Evolutionary conservation across 768 basidiomycete species (phyloP).

Genomic region (Lyophyllum semitale): DNA sequence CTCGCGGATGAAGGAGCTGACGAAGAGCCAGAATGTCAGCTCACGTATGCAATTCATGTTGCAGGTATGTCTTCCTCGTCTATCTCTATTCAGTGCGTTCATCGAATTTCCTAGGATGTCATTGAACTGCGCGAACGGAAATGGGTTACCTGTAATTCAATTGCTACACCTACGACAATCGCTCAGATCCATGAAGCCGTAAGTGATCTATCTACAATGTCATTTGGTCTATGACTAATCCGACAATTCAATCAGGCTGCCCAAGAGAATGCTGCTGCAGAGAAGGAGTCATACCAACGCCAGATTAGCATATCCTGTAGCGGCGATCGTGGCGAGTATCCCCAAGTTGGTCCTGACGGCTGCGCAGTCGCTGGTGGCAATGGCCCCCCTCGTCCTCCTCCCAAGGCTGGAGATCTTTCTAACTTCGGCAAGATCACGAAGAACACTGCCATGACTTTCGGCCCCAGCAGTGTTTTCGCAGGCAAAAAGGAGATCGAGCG

Average conservation of each 20-base stretch:
- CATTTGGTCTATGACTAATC: background rate
- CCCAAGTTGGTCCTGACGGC: constrained; percentile 75
- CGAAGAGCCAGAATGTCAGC: constrained; percentile 71
- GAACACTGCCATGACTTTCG: constrained; percentile 69
- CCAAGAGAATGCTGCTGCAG: constrained; percentile 74
- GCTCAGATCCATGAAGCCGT: constrained; percentile 88
- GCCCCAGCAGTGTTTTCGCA: constrained; percentile 82
- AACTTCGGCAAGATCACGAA: constrained; percentile 87
- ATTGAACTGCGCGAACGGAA: constrained; percentile 83
- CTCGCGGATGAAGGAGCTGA: constrained; percentile 81
- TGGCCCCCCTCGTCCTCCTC: constrained; percentile 54
- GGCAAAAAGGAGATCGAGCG: constrained; percentile 71
- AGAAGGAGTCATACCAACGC: constrained; percentile 60
- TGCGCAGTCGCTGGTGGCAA: constrained; percentile 75
- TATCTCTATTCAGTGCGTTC: constrained; percentile 3
- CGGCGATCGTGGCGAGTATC: constrained; percentile 61
- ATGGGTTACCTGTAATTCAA: constrained; percentile 74
- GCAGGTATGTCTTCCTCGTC: constrained; percentile 56
- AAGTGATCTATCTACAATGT: constrained; percentile 30
- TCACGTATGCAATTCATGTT: constrained; percentile 96
- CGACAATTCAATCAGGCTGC: constrained; percentile 57
- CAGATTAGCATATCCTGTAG: constrained; percentile 84
- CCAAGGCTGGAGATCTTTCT: constrained; percentile 85
- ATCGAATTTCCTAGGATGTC: constrained; percentile 63
- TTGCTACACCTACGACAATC: constrained; percentile 83